Evolutionary conservation across 257 asterid genomes (phyloP), one percentile per base, ranked within the genome.

Genomic region (Striga asiatica): DNA sequence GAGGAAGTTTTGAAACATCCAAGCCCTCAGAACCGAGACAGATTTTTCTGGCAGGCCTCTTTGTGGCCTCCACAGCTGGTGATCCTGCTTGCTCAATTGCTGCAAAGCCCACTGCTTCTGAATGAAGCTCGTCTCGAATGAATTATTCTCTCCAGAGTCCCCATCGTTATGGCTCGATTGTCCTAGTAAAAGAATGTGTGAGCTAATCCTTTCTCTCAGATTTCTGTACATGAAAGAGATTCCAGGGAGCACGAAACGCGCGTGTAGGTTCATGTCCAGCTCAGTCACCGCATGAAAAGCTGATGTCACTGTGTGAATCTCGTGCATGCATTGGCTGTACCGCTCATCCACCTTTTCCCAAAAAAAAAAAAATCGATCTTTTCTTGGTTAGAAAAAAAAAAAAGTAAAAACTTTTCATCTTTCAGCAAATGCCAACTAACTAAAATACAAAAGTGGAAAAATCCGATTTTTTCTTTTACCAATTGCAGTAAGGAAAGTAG

Each of bases 1-100:
- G 39, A 89, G 95, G 70, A 85, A 89, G 59, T 85, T 89, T 60
- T 89, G 94, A 64, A 89, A 89, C 97, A 89, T 82, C 95, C 95
- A 89, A 2, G 97, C 82, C 64, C 93, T 83, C 59, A 89, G 71
- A 54, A 89, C 89, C 18, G 95, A 79, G 46, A 89, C 97, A 3
- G 97, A 85, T 71, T 76, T 81, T 76, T 85, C 97, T 0, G 97
- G 97, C 65, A 89, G 66, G 25, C 97, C 95, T 68, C 97, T 57
- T 63, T 89, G 97, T 12, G 97, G 97, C 69, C 88, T 83, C 89
- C 92, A 85, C 7, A 89, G 50, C 4, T 79, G 95, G 65, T 74
- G 77, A 50, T 89, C 94, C 57, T 74, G 77, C 72, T 72, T 81
- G 70, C 74, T 75, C 24, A 82, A 78, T 74, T 88, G 97, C 70